phyloP scores from a whole-genome alignment of 2,329 filamentous ascomycete genomes.

The Aspergillus brasiliensis region DNA sequence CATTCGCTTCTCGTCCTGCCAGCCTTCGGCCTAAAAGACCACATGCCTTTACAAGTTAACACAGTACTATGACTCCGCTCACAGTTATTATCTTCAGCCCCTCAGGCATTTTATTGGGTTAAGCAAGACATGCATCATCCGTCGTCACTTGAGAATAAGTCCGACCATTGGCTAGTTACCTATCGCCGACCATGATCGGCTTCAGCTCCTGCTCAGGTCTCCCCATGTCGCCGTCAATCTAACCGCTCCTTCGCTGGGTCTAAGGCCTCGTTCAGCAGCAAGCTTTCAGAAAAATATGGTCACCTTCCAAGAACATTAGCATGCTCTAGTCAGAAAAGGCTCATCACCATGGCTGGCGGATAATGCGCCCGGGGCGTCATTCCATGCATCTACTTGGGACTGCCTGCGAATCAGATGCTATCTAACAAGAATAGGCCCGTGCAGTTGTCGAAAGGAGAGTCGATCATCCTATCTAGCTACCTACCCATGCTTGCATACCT shows the following conservation, averaged over 20 bases:
- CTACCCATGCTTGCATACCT: not conserved
- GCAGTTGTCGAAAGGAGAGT: not conserved
- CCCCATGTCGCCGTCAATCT: too few relatives aligned
- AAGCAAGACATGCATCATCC: not conserved
- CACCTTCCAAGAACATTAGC: slow-evolving; percentile 12
- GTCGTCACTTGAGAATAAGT: not conserved
- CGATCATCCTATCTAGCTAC: not conserved
- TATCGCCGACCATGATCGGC: not conserved
- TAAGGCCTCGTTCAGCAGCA: too few relatives aligned
- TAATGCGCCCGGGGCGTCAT: slow-evolving; percentile 12
- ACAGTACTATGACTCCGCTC: not conserved
- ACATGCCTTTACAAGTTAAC: slow-evolving; percentile 10
- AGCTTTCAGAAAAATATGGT: not conserved
- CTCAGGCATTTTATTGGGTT: not conserved
- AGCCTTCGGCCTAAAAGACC: slow-evolving; percentile 4
- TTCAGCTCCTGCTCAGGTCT: not conserved
- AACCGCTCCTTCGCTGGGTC: not conserved
- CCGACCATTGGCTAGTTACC: not conserved
- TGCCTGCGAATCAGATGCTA: slow-evolving; percentile 1
- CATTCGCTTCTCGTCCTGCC: not conserved
- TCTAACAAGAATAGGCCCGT: slow-evolving; percentile 2
- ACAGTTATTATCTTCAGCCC: slow-evolving; percentile 4
- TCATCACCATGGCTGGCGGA: slow-evolving; percentile 2
- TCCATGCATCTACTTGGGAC: not conserved
- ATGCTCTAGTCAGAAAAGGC: slow-evolving; percentile 7